Evolutionary conservation across 2,329 filamentous ascomycete genomes (phyloP).

Genomic region (Fusarium subtropicale): DNA sequence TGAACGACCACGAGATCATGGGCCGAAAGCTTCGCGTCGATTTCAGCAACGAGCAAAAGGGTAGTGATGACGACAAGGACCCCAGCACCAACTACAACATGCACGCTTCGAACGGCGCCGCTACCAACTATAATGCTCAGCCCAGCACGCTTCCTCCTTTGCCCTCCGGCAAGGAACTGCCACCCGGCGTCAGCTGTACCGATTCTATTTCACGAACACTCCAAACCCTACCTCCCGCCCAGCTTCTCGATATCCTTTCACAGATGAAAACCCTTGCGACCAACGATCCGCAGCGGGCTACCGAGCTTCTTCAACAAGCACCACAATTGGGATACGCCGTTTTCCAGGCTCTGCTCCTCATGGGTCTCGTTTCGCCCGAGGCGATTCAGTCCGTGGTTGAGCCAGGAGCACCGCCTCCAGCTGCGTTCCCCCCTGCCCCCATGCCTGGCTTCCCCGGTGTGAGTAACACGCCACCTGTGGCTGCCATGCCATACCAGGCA

Average conservation of each 20-base stretch:
- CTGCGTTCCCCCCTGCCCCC: conserved; percentile 52
- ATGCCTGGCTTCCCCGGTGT: conserved; percentile 46
- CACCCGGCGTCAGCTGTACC: conserved; percentile 82
- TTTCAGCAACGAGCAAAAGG: conserved; percentile 92
- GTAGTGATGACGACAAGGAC: conserved; percentile 66
- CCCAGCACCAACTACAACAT: conserved; percentile 40
- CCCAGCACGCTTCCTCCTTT: conserved; percentile 77
- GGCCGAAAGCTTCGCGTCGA: conserved; percentile 94
- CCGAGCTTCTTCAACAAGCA: conserved; percentile 86
- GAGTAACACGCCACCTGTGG: conserved; percentile 60
- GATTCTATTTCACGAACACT: conserved; percentile 95
- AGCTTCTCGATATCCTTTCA: conserved; percentile 91
- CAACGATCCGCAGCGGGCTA: conserved; percentile 83
- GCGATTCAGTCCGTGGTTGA: conserved; percentile 86
- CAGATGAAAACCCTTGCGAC: conserved; percentile 95
- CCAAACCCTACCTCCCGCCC: conserved; percentile 83
- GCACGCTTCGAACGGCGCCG: conserved; percentile 51
- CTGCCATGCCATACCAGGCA: conserved; percentile 59
- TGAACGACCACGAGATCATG: conserved; percentile 96
- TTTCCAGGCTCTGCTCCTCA: conserved; percentile 91
- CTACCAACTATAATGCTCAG: conserved; percentile 51
- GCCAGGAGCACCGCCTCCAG: conserved; percentile 57
- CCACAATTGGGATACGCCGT: conserved; percentile 95
- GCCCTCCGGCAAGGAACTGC: conserved; percentile 85
- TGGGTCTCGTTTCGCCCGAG: conserved; percentile 89